These are phyloP conservation scores for Allantophomopsis cytisporea DNA, from an alignment of 2,329 filamentous ascomycete species.

Conservation along the genomic window DNA sequence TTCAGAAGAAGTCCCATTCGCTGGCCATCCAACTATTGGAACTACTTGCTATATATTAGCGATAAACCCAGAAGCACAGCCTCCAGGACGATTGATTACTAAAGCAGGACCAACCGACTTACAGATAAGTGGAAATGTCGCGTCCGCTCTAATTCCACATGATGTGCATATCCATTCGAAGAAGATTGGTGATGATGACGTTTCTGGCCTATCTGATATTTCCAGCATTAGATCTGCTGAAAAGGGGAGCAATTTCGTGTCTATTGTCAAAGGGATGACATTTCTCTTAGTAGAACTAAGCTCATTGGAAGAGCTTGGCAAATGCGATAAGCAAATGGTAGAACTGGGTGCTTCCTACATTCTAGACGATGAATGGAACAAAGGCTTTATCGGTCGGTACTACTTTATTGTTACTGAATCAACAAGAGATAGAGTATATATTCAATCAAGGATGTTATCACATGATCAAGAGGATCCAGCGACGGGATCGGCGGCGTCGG, in stretches of 20 bases:
- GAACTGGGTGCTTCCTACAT: constrained; percentile 21
- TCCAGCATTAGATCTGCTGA: constrained; percentile 22
- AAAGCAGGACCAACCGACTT: constrained; percentile 38
- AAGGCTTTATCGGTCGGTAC: constrained; percentile 39
- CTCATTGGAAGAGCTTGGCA: constrained; percentile 42
- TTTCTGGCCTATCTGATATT: constrained; percentile 15
- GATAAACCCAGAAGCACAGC: constrained; percentile 9
- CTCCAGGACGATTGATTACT: constrained; percentile 26
- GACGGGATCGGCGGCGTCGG: constrained; percentile 47
- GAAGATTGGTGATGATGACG: constrained; percentile 18
- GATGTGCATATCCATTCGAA: constrained; percentile 45
- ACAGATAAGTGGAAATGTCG: constrained; percentile 24
- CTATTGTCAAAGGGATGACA: constrained; percentile 60
- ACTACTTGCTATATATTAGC: constrained; percentile 33
- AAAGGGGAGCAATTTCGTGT: constrained; percentile 35
- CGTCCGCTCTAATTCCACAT: constrained; percentile 53
- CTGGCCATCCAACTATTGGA: constrained; percentile 48
- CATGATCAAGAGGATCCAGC: constrained; percentile 40
- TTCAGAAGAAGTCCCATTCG: constrained; percentile 40
- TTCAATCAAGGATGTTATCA: constrained; percentile 42
- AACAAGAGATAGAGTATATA: constrained; percentile 12
- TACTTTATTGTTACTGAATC: constrained; percentile 37
- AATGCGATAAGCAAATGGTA: constrained; percentile 21
- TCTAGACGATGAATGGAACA: constrained; percentile 40
- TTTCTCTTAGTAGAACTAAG: constrained; percentile 52